These are phyloP conservation scores for Wickerhamomyces strasburgensis DNA, from an alignment of 805 yeast species.

Conservation along the genomic window DNA sequence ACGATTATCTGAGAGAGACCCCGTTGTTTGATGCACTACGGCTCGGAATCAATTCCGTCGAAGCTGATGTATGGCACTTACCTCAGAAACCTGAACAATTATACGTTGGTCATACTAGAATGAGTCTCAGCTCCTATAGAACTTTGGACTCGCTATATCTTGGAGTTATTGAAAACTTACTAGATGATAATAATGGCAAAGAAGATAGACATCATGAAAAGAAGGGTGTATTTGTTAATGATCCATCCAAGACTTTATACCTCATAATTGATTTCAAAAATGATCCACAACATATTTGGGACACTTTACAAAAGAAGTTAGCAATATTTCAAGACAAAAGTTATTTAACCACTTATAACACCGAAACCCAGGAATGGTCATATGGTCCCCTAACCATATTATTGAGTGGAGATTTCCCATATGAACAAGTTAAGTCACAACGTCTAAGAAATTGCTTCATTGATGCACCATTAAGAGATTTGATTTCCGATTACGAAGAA, in stretches of 20 bases:
- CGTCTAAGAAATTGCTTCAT: slow-evolving; percentile 13
- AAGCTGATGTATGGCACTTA: slow-evolving; percentile 59
- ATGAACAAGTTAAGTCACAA: slow-evolving; percentile 27
- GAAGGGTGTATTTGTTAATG: slow-evolving; percentile 26
- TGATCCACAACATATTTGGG: slow-evolving; percentile 40
- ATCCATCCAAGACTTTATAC: slow-evolving; percentile 47
- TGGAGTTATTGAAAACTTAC: slow-evolving; percentile 43
- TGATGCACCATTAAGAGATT: slow-evolving; percentile 41
- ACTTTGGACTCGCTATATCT: slow-evolving; percentile 50
- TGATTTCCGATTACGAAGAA: slow-evolving; percentile 11
- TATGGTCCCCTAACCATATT: slow-evolving; percentile 58
- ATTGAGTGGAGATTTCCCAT: slow-evolving; percentile 63
- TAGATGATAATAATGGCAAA: slow-evolving; percentile 37
- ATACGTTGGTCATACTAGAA: slow-evolving; percentile 60
- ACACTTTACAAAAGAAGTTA: slow-evolving; percentile 40
- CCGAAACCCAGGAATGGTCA: slow-evolving; percentile 27
- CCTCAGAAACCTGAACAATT: slow-evolving; percentile 28
- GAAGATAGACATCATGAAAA: slow-evolving; percentile 11
- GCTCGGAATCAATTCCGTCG: slow-evolving; percentile 52
- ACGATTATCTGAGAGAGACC: slow-evolving; percentile 58
- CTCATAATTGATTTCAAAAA: slow-evolving; percentile 65
- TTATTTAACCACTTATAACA: slow-evolving; percentile 48
- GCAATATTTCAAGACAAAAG: slow-evolving; percentile 41
- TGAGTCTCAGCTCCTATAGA: slow-evolving; percentile 36
- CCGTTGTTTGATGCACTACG: slow-evolving; percentile 55